A percentile compares a stretch with the other conserved stretches of the same genome.
phyloP scores from a whole-genome alignment of 768 basidiomycete species.

The Amanita subjunquillea region DNA sequence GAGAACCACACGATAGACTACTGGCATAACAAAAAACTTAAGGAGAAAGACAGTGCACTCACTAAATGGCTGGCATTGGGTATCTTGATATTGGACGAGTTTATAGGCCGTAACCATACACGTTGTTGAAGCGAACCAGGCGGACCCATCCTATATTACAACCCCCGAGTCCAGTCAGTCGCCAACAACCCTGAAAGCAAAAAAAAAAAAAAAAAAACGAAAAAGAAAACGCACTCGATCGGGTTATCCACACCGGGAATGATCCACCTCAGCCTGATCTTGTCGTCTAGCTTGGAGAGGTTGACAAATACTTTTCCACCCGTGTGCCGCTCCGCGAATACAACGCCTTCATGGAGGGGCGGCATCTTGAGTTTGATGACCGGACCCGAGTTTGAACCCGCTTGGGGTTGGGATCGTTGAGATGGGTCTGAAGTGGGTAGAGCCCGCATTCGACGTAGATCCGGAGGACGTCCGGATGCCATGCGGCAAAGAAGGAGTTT shows the following conservation, averaged over 20 bases:
- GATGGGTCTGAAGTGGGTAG: slow-evolving; percentile 18
- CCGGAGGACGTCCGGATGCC: slow-evolving; percentile 56
- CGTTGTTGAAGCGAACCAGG: slow-evolving; percentile 22
- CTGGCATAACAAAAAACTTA: too few relatives aligned
- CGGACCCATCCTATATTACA: slow-evolving; percentile 18
- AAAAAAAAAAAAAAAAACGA: background rate
- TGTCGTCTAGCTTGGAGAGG: slow-evolving; percentile 34
- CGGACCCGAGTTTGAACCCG: slow-evolving; percentile 4
- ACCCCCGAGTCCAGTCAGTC: background rate
- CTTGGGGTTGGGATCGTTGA: slow-evolving; percentile 12
- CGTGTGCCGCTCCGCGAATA: slow-evolving; percentile 40
- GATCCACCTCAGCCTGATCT: slow-evolving; percentile 44
- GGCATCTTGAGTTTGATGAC: slow-evolving; percentile 58
- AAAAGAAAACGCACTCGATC: slow-evolving; percentile 16
- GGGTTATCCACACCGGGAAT: slow-evolving; percentile 34
- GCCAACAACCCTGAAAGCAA: background rate
- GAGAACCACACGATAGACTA: too few relatives aligned
- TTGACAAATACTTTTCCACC: slow-evolving; percentile 30
- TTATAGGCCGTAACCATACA: slow-evolving; percentile 33
- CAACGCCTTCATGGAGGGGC: slow-evolving; percentile 50
- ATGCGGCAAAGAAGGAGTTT: slow-evolving; percentile 58
- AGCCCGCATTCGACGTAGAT: slow-evolving; percentile 54
- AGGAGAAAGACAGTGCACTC: slow-evolving; percentile 4
- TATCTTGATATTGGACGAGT: slow-evolving; percentile 30
- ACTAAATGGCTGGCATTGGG: slow-evolving; percentile 35